Percentiles rank a stretch among this genome's conserved stretches.
These are phyloP conservation scores for Cotoneaster glaucophyllus DNA, from an alignment of 306 rosid genomes.

Conservation along the genomic window DNA sequence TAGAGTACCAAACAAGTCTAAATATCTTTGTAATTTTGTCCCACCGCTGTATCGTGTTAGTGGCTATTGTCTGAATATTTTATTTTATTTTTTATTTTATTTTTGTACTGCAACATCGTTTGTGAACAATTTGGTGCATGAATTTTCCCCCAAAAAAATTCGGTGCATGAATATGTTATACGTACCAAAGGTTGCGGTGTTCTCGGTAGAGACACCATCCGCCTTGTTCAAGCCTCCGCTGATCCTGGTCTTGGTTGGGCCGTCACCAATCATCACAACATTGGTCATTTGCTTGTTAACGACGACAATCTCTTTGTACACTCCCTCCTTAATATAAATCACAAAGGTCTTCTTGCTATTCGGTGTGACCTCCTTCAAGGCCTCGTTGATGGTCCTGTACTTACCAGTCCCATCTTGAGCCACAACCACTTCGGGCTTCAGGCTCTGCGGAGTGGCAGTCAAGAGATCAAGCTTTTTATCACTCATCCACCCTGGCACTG, in stretches of 20 bases:
- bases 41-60: background rate
- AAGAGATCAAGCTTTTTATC: constrained; percentile 31
- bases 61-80: background rate
- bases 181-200: constrained; percentile 64
- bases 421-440: constrained; percentile 47
- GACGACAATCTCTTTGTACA: constrained; percentile 37
- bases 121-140: too few species aligned
- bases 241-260: constrained; percentile 62
- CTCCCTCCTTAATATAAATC: constrained; percentile 58
- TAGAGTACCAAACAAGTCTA: too few species aligned
- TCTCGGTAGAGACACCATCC: constrained; percentile 42
- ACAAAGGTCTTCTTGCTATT: constrained; percentile 39
- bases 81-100: too few species aligned
- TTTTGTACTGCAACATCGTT: too few species aligned
- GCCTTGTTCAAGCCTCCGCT: constrained; percentile 25
- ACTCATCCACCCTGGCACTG: constrained; percentile 36
- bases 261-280: constrained; percentile 65
- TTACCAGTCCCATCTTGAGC: constrained; percentile 66
- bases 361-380: constrained; percentile 39
- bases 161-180: background rate
- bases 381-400: constrained; percentile 47
- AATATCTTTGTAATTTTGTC: background rate
- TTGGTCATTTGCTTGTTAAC: constrained; percentile 22
- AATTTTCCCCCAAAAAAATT: background rate
- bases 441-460: background rate